Conservation (phyloP, 805 yeast species). For the Myxozyma lipomycoides region DNA sequence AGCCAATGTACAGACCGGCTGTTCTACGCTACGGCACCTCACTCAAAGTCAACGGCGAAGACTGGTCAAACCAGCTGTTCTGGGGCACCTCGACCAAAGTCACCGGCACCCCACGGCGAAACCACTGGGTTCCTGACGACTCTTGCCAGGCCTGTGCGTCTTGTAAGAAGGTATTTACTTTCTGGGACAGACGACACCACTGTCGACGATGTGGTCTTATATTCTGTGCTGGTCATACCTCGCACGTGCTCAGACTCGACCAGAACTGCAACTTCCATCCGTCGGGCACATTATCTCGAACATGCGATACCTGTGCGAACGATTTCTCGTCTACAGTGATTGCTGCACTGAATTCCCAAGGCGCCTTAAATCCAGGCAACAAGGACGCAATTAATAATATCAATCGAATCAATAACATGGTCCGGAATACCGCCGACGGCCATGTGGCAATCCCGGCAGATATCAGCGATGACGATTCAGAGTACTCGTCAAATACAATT, state of each 20-base stretch:
- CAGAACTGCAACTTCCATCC: conserved; percentile 50
- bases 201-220: conserved; percentile 83
- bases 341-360: conserved; percentile 20
- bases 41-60: conserved; percentile 32
- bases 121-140: conserved; percentile 59
- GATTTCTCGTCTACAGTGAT: conserved; percentile 40
- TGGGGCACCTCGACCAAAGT: conserved; percentile 26
- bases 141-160: conserved; percentile 59
- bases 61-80: conserved; percentile 25
- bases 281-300: conserved; percentile 61
- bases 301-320: conserved; percentile 62
- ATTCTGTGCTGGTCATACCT: conserved; percentile 65
- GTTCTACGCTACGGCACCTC: conserved; percentile 55
- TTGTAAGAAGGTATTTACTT: conserved; percentile 67
- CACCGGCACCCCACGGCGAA: conserved; percentile 35
- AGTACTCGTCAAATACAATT: background rate
- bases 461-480: conserved; percentile 13
- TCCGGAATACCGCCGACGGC: conserved; percentile 14
- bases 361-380: conserved; percentile 4
- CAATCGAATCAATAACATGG: conserved; percentile 25
- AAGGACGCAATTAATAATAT: conserved; percentile 11
- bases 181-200: conserved; percentile 76
- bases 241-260: conserved; percentile 55
- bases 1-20: conserved; percentile 88
- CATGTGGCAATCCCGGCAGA: background rate